Conservation (phyloP, 2,329 filamentous ascomycete genomes). For the Fusarium keratoplasticum region DNA sequence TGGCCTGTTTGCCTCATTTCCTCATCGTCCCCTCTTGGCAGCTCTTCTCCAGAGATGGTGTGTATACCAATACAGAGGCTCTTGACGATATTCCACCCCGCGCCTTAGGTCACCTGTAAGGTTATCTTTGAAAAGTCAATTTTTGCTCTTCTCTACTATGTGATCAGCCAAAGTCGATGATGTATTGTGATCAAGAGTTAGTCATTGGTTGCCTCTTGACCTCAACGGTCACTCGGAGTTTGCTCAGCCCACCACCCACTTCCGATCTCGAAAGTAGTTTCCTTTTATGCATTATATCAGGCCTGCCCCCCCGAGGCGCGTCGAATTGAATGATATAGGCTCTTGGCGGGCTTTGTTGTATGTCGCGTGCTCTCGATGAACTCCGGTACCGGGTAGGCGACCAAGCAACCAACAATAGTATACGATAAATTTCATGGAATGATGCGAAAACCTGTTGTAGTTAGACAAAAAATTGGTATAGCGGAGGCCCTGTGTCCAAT, state of each 20-base stretch:
- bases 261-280: neutral
- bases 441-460: neutral
- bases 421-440: neutral
- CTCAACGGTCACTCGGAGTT: neutral
- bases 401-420: neutral
- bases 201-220: no score
- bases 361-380: neutral
- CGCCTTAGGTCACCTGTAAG: neutral
- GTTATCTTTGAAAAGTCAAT: neutral
- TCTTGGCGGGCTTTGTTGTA: neutral
- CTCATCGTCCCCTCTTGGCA: neutral
- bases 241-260: neutral
- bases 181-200: neutral
- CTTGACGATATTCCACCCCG: no score
- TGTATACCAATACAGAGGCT: no score
- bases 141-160: neutral
- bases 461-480: neutral
- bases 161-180: neutral
- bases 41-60: neutral
- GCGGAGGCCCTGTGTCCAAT: neutral
- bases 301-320: neutral
- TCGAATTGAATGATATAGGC: neutral
- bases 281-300: neutral
- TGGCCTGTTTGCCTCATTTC: neutral
- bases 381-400: neutral